Evolutionary conservation across 306 rosid genomes (phyloP).

Genomic region (Gleditsia sinensis): DNA sequence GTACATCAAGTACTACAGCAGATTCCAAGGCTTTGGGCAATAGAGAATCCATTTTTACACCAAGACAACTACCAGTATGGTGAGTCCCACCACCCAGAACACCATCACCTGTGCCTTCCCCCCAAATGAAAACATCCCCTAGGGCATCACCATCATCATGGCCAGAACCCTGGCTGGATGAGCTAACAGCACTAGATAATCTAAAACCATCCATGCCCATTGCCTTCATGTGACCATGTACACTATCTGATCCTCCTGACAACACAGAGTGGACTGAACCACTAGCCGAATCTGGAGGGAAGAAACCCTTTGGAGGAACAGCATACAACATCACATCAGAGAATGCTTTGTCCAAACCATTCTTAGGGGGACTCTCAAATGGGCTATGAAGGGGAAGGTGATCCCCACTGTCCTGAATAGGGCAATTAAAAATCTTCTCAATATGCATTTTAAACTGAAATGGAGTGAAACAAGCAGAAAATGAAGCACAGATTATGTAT

Average conservation of each 20-base stretch:
- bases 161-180: conserved; percentile 84
- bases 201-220: conserved; percentile 72
- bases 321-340: conserved; percentile 62
- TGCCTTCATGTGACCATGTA: conserved; percentile 69
- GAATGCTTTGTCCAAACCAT: conserved; percentile 63
- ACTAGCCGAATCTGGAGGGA: conserved; percentile 72
- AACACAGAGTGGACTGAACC: conserved; percentile 69
- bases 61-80: conserved; percentile 50
- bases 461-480: neutral
- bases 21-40: conserved; percentile 78
- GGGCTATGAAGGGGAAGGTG: conserved; percentile 68
- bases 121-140: conserved; percentile 81
- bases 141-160: conserved; percentile 80
- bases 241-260: conserved; percentile 74
- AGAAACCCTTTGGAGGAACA: conserved; percentile 69
- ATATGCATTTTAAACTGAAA: conserved; percentile 12
- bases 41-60: conserved; percentile 59
- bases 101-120: conserved; percentile 75
- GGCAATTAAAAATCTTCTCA: conserved; percentile 26
- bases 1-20: conserved; percentile 72
- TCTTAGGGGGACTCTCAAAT: conserved; percentile 73
- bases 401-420: conserved; percentile 63
- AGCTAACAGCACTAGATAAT: conserved; percentile 82
- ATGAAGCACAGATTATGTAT: conserved; percentile 3
- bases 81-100: conserved; percentile 69